Evolutionary conservation across 257 asterid genomes (phyloP), one percentile per base, ranked within the genome.

Genomic region (Solanum rostratum): DNA sequence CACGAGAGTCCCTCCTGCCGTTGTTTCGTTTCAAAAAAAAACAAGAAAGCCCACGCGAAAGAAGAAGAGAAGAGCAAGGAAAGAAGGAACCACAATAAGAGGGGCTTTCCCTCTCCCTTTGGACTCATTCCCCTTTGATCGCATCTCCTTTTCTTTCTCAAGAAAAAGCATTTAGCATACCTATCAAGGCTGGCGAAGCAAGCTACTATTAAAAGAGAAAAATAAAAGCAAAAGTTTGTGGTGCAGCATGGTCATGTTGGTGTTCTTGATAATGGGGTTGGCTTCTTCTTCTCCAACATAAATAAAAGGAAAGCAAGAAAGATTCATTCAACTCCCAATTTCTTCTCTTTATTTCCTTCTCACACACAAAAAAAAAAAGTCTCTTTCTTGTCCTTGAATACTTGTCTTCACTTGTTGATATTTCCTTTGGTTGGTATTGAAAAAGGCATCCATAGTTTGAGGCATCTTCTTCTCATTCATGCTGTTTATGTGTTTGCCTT

Each of bases 401-500:
- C 24, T 45, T 19, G 52, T 46, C 11, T 39, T 41, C 30, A 13
- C 46, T 73, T 69, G 24, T 22, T 57, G 45, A 8, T 45, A 15
- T n/a, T 65, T 22, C 81, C 76, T 66, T 41, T 85, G 53, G 80
- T 59, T 71, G 81, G 29, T 71, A 60, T 80, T 85, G 85, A 82
- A 57, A 85, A 50, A 59, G 83, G 71, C 73, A 86, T 84, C 88
- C 89, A 57, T 87, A 68, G 54, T 69, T 70, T 18, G 85, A 45
- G 85, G 85, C 81, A 84, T 83, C 85, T 55, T 85, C 87, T 82
- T 49, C 68, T 57, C 59, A 54, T 68, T 86, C 90, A 88, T 86
- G 84, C 84, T 62, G 87, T 87, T 89, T 80, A 39, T 89, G 89
- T 86, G 91, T 85, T 60, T 5, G 69, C 91, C 84, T 86, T 86